Evolutionary conservation across 1,284 basidiomycete species (phyloP).

Genomic region (Irpex lacteus): DNA sequence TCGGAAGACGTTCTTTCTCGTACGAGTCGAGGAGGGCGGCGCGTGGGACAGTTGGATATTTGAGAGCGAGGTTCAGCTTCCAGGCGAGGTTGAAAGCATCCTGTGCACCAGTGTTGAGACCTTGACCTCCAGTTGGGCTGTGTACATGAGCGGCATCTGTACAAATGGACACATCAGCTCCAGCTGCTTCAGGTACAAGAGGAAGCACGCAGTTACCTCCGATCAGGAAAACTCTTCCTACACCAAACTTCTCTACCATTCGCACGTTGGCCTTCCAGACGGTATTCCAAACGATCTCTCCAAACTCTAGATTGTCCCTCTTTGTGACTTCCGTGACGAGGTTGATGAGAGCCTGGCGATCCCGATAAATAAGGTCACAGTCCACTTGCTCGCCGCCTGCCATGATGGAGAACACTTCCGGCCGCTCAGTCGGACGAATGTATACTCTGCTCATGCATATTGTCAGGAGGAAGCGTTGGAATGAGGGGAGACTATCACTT

Average conservation of each 20-base stretch:
- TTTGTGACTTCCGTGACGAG: background rate
- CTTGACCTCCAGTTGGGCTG: conserved; percentile 17
- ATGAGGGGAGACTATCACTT: background rate
- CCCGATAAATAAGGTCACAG: background rate
- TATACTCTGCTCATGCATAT: background rate
- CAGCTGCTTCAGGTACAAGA: background rate
- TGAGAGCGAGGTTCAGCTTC: conserved; percentile 23
- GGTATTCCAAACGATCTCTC: background rate
- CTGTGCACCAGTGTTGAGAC: conserved; percentile 14
- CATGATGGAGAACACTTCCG: background rate
- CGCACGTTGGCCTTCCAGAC: conserved; percentile 20
- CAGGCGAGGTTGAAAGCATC: conserved; percentile 25
- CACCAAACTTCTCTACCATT: conserved; percentile 19
- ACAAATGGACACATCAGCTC: background rate
- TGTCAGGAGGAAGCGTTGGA: too few relatives aligned
- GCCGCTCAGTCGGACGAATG: background rate
- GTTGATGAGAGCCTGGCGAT: background rate
- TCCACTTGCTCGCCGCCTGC: conserved; percentile 6
- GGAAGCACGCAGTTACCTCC: conserved; percentile 16
- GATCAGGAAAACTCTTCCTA: conserved; percentile 20
- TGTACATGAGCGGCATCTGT: conserved; percentile 18
- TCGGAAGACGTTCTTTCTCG: conserved; percentile 23
- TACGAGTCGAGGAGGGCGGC: conserved; percentile 20
- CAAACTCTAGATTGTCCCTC: background rate
- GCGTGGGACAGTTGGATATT: conserved; percentile 6